phyloP scores from a whole-genome alignment of 2,329 filamentous ascomycete genomes.

The Sporothrix euskadiensis region DNA sequence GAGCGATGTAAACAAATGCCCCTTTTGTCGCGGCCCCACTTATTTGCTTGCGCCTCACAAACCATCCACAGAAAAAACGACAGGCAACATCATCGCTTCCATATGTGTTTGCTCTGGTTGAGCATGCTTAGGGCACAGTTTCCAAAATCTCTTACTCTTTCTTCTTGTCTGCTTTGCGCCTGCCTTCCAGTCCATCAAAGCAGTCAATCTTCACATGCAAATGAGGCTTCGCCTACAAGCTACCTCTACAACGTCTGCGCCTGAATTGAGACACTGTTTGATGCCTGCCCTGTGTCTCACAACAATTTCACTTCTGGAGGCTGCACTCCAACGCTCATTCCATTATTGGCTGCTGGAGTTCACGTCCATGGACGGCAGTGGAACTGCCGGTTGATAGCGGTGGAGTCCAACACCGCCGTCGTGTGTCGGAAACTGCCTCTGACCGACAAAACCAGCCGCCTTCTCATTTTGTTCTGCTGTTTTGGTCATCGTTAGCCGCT shows the following conservation, averaged over 20 bases:
- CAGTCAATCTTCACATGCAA: background rate
- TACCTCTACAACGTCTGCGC: background rate
- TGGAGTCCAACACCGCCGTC: too few relatives aligned
- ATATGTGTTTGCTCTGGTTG: background rate
- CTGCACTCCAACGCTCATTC: background rate
- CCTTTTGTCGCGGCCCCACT: background rate
- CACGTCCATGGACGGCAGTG: background rate
- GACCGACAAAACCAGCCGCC: too few relatives aligned
- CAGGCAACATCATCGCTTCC: background rate
- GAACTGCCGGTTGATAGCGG: too few relatives aligned
- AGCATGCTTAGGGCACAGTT: background rate
- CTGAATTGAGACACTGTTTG: background rate
- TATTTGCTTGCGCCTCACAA: background rate
- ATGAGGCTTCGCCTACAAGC: background rate
- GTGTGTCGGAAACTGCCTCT: too few relatives aligned
- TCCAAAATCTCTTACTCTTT: background rate
- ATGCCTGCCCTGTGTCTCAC: background rate
- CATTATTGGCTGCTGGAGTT: background rate
- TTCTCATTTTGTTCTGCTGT: too few relatives aligned
- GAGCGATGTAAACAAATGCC: slow-evolving; percentile 6
- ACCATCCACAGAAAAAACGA: background rate
- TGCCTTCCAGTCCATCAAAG: background rate
- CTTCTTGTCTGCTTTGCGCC: background rate
- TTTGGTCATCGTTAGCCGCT: too few relatives aligned
- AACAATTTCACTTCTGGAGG: background rate